Evolutionary conservation across 768 basidiomycete genomes (phyloP), one percentile per base, ranked within the genome.

Genomic region (Suillus clintonianus): DNA sequence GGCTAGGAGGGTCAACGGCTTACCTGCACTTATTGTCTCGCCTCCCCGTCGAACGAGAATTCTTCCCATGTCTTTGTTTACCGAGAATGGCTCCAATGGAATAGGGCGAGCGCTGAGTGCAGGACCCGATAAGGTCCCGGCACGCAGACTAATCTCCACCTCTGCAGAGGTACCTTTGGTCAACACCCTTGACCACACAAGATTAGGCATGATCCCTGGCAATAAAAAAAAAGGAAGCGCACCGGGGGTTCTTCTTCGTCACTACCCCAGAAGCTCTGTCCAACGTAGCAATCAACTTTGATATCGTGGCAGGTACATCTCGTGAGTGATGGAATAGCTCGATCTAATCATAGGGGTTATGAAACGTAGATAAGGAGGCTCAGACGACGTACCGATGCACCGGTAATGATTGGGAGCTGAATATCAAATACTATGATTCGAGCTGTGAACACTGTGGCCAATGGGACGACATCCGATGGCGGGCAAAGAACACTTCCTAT

Each of bases 21-120:
- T 68, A 89, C 95, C 96, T 51, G 96, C 96, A 43, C 89, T 94
- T 64, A 99, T 91, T 0, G 97, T 98, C 79, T 98, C 96, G 0
- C 97, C 97, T 36, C 87, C 89, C 60, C 97, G 80, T 50, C 97
- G 81, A 63, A 99, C 81, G 66, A 99, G 72, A 58, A 99, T 85
- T 54, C 97, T 80, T 0, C 97, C 97, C 97, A 99, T 97, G 61
- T 96, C 93, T 76, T 99, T 99, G 78, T 96, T 99, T 8, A 79
- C 78, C 1, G 87, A 76, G 68, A 97, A 97, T 2, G 92, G 84
- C 72, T 99, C 97, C 17, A 99, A 72, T 14, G 97, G 93, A 30
- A 98, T 90, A 2, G 88, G 83, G 9, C 86, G 81, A 17, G 80
- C 78, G 39, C 76, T 72, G 0, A 81, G 65, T 13, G 78, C 70